Evolutionary conservation across 306 rosid species (phyloP).

Genomic region (Gastrolobium villosum): DNA sequence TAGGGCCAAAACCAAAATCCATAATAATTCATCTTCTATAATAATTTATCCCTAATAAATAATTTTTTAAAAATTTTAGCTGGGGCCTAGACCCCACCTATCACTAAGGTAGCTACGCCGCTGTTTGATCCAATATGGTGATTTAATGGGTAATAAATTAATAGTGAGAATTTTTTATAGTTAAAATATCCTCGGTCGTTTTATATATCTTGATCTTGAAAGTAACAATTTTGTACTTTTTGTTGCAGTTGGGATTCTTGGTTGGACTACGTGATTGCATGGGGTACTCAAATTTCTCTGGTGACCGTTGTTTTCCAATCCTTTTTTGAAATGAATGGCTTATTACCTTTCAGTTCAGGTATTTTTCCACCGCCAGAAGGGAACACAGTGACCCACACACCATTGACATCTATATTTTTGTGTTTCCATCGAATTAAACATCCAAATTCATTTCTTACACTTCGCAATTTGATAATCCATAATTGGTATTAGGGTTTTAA

Average conservation of each 20-base stretch:
- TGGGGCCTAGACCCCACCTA: too few species aligned
- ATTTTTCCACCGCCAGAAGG: conserved; percentile 34
- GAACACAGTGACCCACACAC: conserved; percentile 49
- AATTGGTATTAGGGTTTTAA: too few species aligned
- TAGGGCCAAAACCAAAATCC: too few species aligned
- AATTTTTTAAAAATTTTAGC: too few species aligned
- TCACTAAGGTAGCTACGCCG: too few species aligned
- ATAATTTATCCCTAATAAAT: too few species aligned
- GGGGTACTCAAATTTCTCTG: neutral
- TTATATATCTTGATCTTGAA: neutral
- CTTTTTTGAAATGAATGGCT: neutral
- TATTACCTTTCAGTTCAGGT: conserved; percentile 25
- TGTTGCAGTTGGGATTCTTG: neutral
- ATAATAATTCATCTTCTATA: too few species aligned
- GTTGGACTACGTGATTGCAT: conserved; percentile 37
- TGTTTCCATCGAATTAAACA: neutral
- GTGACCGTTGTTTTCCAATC: neutral
- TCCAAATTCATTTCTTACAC: neutral
- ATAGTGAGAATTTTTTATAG: too few species aligned
- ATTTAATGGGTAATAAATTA: too few species aligned
- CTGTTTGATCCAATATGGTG: too few species aligned
- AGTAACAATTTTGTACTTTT: neutral
- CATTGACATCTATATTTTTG: neutral
- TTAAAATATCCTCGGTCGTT: too few species aligned
- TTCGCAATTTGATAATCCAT: too few species aligned